Conservation (phyloP, 805 yeast genomes). For the Candida oleophila region DNA sequence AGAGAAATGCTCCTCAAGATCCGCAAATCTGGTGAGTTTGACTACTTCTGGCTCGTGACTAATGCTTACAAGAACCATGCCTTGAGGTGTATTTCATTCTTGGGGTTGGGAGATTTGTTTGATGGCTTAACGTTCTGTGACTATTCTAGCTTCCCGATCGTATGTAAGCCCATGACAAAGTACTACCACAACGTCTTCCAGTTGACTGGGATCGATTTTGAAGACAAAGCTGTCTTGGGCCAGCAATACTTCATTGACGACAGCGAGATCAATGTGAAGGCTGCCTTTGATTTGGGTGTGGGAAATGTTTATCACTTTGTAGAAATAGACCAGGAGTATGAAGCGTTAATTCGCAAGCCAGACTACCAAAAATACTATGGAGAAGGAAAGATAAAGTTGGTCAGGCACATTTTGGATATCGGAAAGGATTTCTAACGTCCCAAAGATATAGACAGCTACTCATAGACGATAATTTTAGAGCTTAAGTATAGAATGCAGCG, state of each 20-base stretch:
- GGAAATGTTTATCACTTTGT: constrained; percentile 67
- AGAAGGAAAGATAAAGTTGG: constrained; percentile 32
- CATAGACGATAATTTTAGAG: not conserved
- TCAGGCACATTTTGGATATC: constrained; percentile 34
- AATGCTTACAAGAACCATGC: constrained; percentile 95
- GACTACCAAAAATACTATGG: constrained; percentile 38
- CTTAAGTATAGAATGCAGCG: too few species aligned
- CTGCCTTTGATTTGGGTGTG: constrained; percentile 74
- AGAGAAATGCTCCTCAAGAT: constrained; percentile 52
- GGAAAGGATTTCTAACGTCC: constrained; percentile 13
- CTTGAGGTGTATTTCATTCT: constrained; percentile 66
- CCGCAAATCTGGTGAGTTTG: constrained; percentile 48
- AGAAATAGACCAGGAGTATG: constrained; percentile 62
- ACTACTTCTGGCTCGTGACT: constrained; percentile 86
- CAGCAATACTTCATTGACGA: constrained; percentile 82
- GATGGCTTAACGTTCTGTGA: constrained; percentile 95
- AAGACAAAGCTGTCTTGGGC: constrained; percentile 32
- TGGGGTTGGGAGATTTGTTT: constrained; percentile 89
- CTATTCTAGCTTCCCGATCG: constrained; percentile 64
- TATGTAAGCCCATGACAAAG: constrained; percentile 85
- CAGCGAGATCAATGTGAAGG: constrained; percentile 72
- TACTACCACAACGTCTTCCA: constrained; percentile 65
- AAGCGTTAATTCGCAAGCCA: constrained; percentile 23
- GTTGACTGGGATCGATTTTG: constrained; percentile 55
- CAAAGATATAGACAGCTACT: constrained; percentile 1